Base-by-base conservation (phyloP, 257 asterid species). In the Nicotiana knightiana region DNA sequence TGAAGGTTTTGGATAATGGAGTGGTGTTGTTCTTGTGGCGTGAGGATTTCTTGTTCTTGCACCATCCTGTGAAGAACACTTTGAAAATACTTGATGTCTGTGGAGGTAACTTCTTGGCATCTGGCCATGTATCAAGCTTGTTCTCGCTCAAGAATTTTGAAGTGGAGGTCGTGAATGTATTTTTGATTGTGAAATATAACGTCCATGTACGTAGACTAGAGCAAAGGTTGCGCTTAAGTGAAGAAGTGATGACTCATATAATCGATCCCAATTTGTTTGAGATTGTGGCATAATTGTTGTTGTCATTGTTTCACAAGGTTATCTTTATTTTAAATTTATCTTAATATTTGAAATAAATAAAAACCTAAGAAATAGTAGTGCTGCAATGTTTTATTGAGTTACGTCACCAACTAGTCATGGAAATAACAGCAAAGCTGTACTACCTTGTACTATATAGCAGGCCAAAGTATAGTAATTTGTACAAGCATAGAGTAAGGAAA, bases 21-120 rank as follows among this genome's bases (percentile, higher is more conserved):
- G 86, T 39, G 63, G 67, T 89, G 5, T 70, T 91, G 90, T 68
- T 90, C 16, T 24, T 84, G 16, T 90, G 91, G 91, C 88, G 88
- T 28, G 83, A 91, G 3, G 70, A 81, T 33, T 67, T 37, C 76
- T 67, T 84, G 8, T 91, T 67, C 18, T 67, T 37, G 76, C 9
- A 67, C 76, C 76, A 67, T 18, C 55, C 76, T 67, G 17, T 18
- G 76, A 67, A 67, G 55, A 67, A 67, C 4, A 67, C 13, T 9
- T 68, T 9, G 33, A 10, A 68, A 68, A 68, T 37, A 10, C 32
- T 68, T 39, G 10, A 68, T 11, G 57, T 68, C 3, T 39, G 4
- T 37, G 1, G 4, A n/a, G 33, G 77, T 30, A n/a, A 68, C 16
- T 18, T 68, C 77, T 37, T 68, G 39, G 55, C 77, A 39, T 9